Evolutionary conservation across 192 early-diverging fungal species (phyloP), one percentile per base, ranked within the genome.

Genomic region (Backusella tuberculispora): DNA sequence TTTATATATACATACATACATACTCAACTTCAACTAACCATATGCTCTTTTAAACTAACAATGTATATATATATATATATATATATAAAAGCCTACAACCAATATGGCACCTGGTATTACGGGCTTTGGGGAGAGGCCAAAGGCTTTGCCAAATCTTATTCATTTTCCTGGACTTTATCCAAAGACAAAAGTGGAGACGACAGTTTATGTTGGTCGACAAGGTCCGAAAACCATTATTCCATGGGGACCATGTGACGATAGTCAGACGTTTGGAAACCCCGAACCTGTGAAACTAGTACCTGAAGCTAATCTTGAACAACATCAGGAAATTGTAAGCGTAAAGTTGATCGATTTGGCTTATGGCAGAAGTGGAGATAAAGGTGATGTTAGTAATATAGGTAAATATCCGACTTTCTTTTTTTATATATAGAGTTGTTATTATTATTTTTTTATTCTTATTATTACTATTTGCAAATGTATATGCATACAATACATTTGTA

Each of bases 341-440:
- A 83, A 81, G 9, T 75, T 91, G 71, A 88, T 91, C 69, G 73
- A 83, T 19, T 67, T 91, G 17, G 88, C 88, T 26, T 85, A 84
- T 78, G 90, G 85, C 14, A 76, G 90, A 29, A 89, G 87, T 77
- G 90, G 90, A 24, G 90, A 91, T 73, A 91, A 91, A 50, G 90
- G 90, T 38, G 87, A 91, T 64, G 82, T 83, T 26, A 83, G 83
- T 42, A 91, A 91, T 72, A 71, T 71, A 37, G 69, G 69, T 71
- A 71, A 71, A 7, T 14, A 34, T 5, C 37, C 38, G 6, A 40
- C 17, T 66, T 65, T 34, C 29, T 1, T 29, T 38, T n/a, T 65
- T 29, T 40, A 66, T 66, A 19, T 66, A 7, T 15, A 34, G 29
- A n/a, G n/a, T 21, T 56, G 9, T 24, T 53, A 9, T 56, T 17